These are phyloP conservation scores for Pichia sp. DNA, from an alignment of 1,139 yeast genomes.

Conservation along the genomic window DNA sequence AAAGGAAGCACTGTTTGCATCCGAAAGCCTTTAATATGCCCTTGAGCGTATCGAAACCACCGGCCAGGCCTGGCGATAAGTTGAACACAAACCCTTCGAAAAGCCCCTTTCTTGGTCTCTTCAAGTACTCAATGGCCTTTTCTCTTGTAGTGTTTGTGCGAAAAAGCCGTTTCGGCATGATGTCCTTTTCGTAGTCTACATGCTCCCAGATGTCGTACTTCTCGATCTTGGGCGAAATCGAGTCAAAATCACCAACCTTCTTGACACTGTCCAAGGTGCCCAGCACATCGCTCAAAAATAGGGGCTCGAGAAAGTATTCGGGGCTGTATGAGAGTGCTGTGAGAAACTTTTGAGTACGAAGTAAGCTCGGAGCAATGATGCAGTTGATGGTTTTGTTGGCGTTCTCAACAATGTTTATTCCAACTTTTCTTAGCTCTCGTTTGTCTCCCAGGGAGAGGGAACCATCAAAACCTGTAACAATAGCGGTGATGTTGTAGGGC, in stretches of 20 bases:
- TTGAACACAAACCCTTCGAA: constrained; percentile 50
- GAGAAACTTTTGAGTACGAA: constrained; percentile 84
- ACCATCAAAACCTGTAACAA: constrained; percentile 62
- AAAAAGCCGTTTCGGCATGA: constrained; percentile 25
- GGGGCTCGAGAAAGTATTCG: constrained; percentile 41
- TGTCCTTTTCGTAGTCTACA: constrained; percentile 31
- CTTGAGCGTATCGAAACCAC: constrained; percentile 59
- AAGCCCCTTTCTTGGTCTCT: constrained; percentile 32
- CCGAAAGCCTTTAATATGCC: constrained; percentile 69
- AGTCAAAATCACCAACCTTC: constrained; percentile 23
- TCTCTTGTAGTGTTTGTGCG: constrained; percentile 30
- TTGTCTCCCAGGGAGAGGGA: constrained; percentile 38
- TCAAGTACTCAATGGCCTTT: constrained; percentile 29
- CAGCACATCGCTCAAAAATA: constrained; percentile 43
- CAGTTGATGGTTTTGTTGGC: constrained; percentile 32
- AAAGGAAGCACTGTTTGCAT: constrained; percentile 33
- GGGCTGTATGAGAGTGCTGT: constrained; percentile 39
- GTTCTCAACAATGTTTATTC: constrained; percentile 43
- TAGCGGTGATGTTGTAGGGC: constrained; percentile 42
- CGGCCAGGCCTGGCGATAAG: constrained; percentile 60
- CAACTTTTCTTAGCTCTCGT: constrained; percentile 35
- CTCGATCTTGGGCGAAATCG: constrained; percentile 30
- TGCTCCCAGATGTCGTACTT: constrained; percentile 30
- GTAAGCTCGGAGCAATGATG: constrained; percentile 69
- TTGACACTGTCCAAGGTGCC: constrained; percentile 34